These are phyloP conservation scores for Mycena chlorophos DNA, from an alignment of 768 basidiomycete species.

Conservation along the genomic window DNA sequence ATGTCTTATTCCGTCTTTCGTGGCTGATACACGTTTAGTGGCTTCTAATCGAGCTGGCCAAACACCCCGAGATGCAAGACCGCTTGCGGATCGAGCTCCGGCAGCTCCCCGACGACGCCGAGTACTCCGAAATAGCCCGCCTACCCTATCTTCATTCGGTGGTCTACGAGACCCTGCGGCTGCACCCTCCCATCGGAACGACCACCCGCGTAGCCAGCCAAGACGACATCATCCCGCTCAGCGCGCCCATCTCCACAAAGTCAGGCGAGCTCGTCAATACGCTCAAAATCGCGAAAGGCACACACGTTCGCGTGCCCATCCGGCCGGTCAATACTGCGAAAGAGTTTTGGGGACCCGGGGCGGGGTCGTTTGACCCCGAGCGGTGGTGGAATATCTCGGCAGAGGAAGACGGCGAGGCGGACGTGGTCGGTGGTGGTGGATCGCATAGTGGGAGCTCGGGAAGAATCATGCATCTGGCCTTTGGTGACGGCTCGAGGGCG, in stretches of 20 bases:
- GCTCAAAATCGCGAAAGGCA: conserved; percentile 34
- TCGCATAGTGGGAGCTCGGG: background rate
- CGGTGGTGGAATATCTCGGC: conserved; percentile 33
- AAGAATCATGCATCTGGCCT: conserved; percentile 33
- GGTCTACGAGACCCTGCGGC: conserved; percentile 32
- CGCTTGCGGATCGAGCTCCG: conserved; percentile 32
- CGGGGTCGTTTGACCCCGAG: conserved; percentile 38
- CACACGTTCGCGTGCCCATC: conserved; percentile 34
- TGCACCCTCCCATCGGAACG: conserved; percentile 33
- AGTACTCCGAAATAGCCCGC: conserved; percentile 11
- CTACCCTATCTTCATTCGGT: conserved; percentile 39
- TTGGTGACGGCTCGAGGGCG: conserved; percentile 37
- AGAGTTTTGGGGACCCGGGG: conserved; percentile 43
- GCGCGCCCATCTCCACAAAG: conserved; percentile 24
- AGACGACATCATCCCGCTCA: conserved; percentile 38
- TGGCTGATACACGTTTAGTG: conserved; percentile 21
- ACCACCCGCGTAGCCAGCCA: conserved; percentile 29
- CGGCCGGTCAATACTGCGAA: conserved; percentile 33
- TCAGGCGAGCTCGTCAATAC: conserved; percentile 26
- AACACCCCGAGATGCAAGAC: conserved; percentile 30
- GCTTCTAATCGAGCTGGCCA: conserved; percentile 35
- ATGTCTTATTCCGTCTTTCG: background rate
- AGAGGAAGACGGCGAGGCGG: conserved; percentile 25
- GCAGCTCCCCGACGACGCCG: conserved; percentile 3
- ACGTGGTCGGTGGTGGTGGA: background rate